These are phyloP conservation scores for Bipolaris sorokiniana DNA, from an alignment of 2,329 filamentous ascomycete genomes.

Conservation along the genomic window DNA sequence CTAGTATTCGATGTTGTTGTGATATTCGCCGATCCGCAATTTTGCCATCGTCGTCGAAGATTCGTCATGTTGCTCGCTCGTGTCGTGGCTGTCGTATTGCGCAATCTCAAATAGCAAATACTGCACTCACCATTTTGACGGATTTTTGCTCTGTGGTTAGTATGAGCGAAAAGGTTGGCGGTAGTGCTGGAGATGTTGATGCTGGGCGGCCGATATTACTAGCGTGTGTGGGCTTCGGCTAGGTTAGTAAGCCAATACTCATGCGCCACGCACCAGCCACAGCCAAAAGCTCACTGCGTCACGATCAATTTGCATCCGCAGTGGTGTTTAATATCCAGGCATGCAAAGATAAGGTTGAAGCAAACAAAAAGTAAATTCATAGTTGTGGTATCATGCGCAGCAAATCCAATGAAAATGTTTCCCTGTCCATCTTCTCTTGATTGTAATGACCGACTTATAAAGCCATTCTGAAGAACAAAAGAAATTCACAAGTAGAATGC, in stretches of 20 bases:
- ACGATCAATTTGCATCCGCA: background rate
- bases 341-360: background rate
- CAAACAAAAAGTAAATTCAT: background rate
- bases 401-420: slow-evolving; percentile 10
- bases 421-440: background rate
- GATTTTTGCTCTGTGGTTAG: slow-evolving; percentile 46
- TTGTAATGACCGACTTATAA: background rate
- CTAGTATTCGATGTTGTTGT: slow-evolving; percentile 4
- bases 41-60: slow-evolving; percentile 30
- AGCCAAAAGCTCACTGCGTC: background rate
- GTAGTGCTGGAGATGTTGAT: slow-evolving; percentile 38
- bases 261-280: slow-evolving; percentile 27
- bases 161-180: slow-evolving; percentile 45
- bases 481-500: slow-evolving; percentile 7
- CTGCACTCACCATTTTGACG: slow-evolving; percentile 50
- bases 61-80: slow-evolving; percentile 32
- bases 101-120: slow-evolving; percentile 3
- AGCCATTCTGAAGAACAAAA: slow-evolving; percentile 6
- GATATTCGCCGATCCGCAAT: slow-evolving; percentile 18
- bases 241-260: slow-evolving; percentile 28
- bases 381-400: slow-evolving; percentile 41
- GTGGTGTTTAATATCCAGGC: too few species aligned
- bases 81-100: slow-evolving; percentile 31
- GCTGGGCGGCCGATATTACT: slow-evolving; percentile 34
- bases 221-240: slow-evolving; percentile 43